Evolutionary conservation across 177 flowering plant genomes (phyloP).

Genomic region (Vitis hybrid): DNA sequence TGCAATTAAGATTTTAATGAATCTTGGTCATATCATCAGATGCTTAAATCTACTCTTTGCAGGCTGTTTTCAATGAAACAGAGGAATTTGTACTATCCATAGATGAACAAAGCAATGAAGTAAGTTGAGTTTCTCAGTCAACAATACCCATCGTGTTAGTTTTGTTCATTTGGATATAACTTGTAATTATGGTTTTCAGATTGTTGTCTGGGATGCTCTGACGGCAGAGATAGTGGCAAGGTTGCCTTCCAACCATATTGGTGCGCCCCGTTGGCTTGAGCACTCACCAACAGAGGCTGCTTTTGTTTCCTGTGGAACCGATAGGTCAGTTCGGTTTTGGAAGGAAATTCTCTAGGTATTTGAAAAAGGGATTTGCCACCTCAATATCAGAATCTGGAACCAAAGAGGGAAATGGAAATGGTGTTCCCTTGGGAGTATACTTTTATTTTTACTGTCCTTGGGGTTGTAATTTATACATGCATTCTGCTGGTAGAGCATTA

Average conservation of each 20-base stretch:
- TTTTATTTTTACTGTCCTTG: too few relatives aligned
- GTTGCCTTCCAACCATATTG: conserved; percentile 76
- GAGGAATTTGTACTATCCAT: conserved; percentile 76
- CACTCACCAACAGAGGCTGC: conserved; percentile 85
- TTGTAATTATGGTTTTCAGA: conserved; percentile 35
- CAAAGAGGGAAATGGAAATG: too few relatives aligned
- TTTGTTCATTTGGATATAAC: conserved; percentile 3
- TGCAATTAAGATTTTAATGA: too few relatives aligned
- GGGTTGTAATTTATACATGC: too few relatives aligned
- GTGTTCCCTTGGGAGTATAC: too few relatives aligned
- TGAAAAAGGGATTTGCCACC: not conserved
- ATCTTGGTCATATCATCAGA: too few relatives aligned
- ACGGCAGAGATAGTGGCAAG: conserved; percentile 73
- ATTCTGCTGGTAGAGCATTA: too few relatives aligned
- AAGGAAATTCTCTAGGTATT: conserved; percentile 50
- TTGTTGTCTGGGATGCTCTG: conserved; percentile 81
- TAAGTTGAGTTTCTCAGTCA: conserved; percentile 16
- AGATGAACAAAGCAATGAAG: conserved; percentile 87
- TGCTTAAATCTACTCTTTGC: conserved; percentile 21
- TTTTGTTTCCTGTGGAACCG: conserved; percentile 77
- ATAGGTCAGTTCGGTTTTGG: conserved; percentile 82
- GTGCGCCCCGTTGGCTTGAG: conserved; percentile 85
- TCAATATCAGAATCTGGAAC: too few relatives aligned
- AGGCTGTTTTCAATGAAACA: conserved; percentile 85
- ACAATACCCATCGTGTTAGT: not conserved